These are phyloP conservation scores for Solanum corneliomulleri DNA, from an alignment of 257 asterid genomes.

Conservation along the genomic window DNA sequence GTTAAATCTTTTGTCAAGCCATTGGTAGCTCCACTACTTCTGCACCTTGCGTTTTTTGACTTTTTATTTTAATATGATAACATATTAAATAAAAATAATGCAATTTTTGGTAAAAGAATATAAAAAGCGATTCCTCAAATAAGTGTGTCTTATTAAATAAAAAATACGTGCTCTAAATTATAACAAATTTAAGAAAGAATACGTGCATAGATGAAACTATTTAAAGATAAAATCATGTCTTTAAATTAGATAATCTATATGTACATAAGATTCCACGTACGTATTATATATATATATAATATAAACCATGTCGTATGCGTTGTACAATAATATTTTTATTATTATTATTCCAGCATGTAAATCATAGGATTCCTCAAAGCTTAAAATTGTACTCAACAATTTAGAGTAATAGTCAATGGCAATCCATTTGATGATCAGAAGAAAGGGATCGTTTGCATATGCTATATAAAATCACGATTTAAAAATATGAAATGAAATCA, in stretches of 20 bases:
- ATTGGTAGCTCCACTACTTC: neutral
- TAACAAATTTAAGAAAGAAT: neutral
- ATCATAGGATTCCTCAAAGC: neutral
- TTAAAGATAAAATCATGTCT: neutral
- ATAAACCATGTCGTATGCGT: neutral
- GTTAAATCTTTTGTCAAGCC: neutral
- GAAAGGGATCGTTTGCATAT: neutral
- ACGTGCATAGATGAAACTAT: neutral
- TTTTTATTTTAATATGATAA: neutral
- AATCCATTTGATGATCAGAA: neutral
- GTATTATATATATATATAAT: too few species aligned
- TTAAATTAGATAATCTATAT: neutral
- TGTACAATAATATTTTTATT: neutral
- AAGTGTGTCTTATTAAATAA: neutral
- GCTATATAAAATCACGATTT: neutral
- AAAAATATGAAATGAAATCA: neutral
- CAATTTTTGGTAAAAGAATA: neutral
- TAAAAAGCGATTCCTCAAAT: neutral
- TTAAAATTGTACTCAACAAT: neutral
- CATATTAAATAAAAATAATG: neutral
- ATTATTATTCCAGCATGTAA: neutral
- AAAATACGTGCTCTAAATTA: neutral
- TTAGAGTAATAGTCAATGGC: neutral
- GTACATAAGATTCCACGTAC: neutral
- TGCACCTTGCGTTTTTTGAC: neutral